Evolutionary conservation across 257 asterid species (phyloP), one percentile per base, ranked within the genome.

Genomic region (Rubia yunnanensis): DNA sequence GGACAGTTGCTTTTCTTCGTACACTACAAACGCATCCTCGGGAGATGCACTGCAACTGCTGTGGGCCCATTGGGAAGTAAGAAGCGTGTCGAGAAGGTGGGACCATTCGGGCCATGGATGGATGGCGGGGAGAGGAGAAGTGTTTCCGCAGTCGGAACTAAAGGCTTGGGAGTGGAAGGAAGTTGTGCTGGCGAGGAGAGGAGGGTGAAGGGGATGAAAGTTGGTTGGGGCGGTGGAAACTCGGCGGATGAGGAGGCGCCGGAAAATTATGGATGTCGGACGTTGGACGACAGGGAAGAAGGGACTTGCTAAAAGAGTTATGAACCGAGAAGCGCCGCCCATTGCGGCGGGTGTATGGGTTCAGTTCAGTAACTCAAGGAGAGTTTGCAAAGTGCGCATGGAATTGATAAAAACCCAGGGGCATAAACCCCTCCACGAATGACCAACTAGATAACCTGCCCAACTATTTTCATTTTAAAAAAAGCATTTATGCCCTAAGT

Each of bases 21-120:
- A 85, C 65, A 70, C 86, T 28, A 91, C 92, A 64, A 88, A 85
- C 3, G 85, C 95, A 34, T 91, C 98, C 60, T 83, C 94, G n/a
- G 79, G 83, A 15, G 66, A 73, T 59, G 81, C 72, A 41, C 65
- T 32, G 52, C 9, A 32, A 31, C 60, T 50, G 10, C 63, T 68
- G 28, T 69, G 82, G 61, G 67, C 72, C 39, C 78, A 69, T 53
- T 53, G 36, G 41, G 49, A 68, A 66, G 66, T 58, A 18, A 64
- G 76, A 30, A 92, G 61, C 14, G 74, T 22, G 67, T 63, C 74
- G 55, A 89, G 74, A 39, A 89, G 81, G 53, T 71, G 72, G 20
- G 78, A 82, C 96, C 95, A 92, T 28, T 92, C 96, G 23, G 92
- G 86, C 98, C 98, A 92, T 10, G 95, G 88, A 67, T 88, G 95